Conservation (phyloP, 2,329 filamentous ascomycete genomes). For the Mariannaea elegans region DNA sequence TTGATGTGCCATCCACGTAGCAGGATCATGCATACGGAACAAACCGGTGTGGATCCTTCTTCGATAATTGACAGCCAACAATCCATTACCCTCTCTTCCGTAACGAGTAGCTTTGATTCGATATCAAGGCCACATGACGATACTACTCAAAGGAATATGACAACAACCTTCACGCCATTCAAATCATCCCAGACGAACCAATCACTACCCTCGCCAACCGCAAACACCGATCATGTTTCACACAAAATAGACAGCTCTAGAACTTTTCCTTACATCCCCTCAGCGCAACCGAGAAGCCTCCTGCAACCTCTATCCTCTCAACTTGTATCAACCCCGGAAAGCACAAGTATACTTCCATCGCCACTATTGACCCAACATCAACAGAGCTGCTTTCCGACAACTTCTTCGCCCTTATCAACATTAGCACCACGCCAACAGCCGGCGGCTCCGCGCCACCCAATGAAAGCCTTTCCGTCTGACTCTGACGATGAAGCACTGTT, state of each 20-base stretch:
- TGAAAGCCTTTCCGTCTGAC: not conserved
- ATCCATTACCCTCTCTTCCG: conserved; percentile 29
- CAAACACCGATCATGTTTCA: not conserved
- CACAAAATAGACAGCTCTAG: not conserved
- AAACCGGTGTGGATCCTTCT: not conserved
- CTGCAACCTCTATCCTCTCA: conserved; percentile 22
- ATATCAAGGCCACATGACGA: conserved; percentile 21
- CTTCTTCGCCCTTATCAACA: conserved; percentile 12
- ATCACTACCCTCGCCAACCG: conserved; percentile 4
- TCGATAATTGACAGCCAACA: conserved; percentile 23
- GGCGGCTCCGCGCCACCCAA: not conserved
- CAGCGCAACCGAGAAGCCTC: conserved; percentile 35
- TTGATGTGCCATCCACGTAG: conserved; percentile 10
- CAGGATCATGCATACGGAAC: conserved; percentile 9
- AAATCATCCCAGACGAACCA: not conserved
- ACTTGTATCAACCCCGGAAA: conserved; percentile 23
- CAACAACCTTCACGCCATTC: not conserved
- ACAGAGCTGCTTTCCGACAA: conserved; percentile 16
- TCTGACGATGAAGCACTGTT: conserved; percentile 44
- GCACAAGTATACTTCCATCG: conserved; percentile 30
- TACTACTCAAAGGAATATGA: conserved; percentile 15
- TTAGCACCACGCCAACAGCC: not conserved
- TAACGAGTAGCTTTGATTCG: conserved; percentile 34
- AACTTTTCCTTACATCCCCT: conserved; percentile 29
- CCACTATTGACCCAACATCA: conserved; percentile 34